Evolutionary conservation across 352 stramenopile species (phyloP).

Genomic region (Halophytophthora batemanensis): DNA sequence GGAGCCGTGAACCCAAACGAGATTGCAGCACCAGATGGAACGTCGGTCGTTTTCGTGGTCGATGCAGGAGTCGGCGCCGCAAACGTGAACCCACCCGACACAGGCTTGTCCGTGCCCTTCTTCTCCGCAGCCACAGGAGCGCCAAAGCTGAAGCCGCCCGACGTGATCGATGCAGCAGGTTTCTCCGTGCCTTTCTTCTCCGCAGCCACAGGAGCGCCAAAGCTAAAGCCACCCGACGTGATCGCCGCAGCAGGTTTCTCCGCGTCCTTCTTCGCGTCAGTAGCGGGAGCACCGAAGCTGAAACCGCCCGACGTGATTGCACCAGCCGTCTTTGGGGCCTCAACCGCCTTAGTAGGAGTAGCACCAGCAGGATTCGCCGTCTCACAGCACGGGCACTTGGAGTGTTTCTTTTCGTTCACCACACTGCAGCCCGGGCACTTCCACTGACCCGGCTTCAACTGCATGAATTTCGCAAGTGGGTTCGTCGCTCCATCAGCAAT

Average conservation of each 20-base stretch:
- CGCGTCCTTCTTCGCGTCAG: conserved; percentile 15
- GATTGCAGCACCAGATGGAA: conserved; percentile 8
- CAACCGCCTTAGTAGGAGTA: conserved; percentile 3
- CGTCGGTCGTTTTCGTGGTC: conserved; percentile 3
- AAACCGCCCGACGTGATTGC: conserved; percentile 25
- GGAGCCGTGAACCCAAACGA: conserved; percentile 11
- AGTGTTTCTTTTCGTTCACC: conserved; percentile 46
- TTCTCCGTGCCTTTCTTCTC: conserved; percentile 23
- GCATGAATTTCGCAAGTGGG: conserved; percentile 61
- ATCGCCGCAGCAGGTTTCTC: conserved; percentile 20
- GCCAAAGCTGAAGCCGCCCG: conserved; percentile 21
- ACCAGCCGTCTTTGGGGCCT: conserved; percentile 11
- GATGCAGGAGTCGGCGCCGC: conserved; percentile 6
- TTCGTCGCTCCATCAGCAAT: conserved; percentile 25
- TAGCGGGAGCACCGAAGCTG: conserved; percentile 24
- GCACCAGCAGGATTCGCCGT: conserved; percentile 39
- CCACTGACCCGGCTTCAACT: conserved; percentile 68
- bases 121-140: conserved; percentile 6
- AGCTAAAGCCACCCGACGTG: conserved; percentile 39
- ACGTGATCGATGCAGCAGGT: conserved; percentile 17
- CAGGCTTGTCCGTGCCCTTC: conserved; percentile 15
- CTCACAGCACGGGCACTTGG: conserved; percentile 83
- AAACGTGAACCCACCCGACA: conserved; percentile 20
- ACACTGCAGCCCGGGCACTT: conserved; percentile 80
- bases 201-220: conserved; percentile 29